Evolutionary conservation across 2,329 filamentous ascomycete genomes (phyloP), one percentile per base, ranked within the genome.

Genomic region (Aspergillus tamarii): DNA sequence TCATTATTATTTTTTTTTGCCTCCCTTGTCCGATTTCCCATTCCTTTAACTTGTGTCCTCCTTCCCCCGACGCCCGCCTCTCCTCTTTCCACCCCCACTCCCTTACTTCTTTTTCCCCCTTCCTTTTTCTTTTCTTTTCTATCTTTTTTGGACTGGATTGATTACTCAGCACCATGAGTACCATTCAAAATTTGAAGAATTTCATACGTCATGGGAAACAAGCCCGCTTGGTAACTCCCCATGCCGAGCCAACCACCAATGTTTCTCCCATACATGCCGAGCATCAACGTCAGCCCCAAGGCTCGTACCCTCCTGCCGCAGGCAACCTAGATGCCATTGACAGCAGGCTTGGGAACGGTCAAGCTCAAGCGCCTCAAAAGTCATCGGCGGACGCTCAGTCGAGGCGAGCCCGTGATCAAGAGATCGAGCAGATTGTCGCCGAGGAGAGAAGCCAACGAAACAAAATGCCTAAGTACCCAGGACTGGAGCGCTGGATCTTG

Each of bases 191-290:
- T 77, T 88, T 97, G 73, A 97, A 98, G 83, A 97, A 97, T 81
- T 96, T 98, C 81, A 95, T 98, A 81, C 92, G 94, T 70, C 94
- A 97, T 84, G 94, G 94, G 81, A 97, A 97, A 84, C 93, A 97
- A 85, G 94, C 93, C 72, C 91, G 93, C 70, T 85, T 84, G 68
- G 85, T 87, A 69, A 85, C 88, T 62, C 83, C 84, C 63, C 86
- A 85, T 72, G 86, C 83, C 64, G 86, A 88, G 76, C 84, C 86
- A 70, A 90, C 84, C 69, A 88, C 87, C 65, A 85, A 86, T 72
- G 83, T 89, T 66, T 88, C 88, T 60, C 82, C 85, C 62, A 84
- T 90, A 64, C 87, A 91, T 77, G 88, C 88, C 63, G 85, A 89
- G 72, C 86, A 85, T 60, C 85, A 88, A 70, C 84, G 83, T 59